Evolutionary conservation across 805 yeast species (phyloP), one percentile per base, ranked within the genome.

Genomic region (Wickerhamomyces chaumierensis): DNA sequence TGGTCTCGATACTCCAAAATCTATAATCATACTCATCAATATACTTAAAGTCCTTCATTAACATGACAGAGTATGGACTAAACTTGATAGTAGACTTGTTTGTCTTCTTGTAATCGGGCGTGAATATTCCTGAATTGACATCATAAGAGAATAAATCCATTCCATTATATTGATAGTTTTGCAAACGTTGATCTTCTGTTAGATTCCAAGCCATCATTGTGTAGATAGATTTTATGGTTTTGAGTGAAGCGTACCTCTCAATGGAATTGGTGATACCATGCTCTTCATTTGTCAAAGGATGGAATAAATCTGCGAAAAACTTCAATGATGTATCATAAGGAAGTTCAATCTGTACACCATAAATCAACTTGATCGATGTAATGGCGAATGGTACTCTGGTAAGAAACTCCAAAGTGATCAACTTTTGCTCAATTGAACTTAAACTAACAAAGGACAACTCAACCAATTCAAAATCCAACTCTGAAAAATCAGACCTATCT

Each of bases 1-100:
- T 28, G 2, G 44, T 40, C 31, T 50, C 51, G 14, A 28, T 33
- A 27, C 55, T 51, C 52, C 53, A 51, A 31, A 49, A 51, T 11
- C 34, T 34, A 21, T 17, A 27, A 36, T 46, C 52, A 9, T n/a
- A 23, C 3, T 18, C 28, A 6, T 41, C 42, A 14, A 18, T 23
- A 6, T 33, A 29, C 13, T 35, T 28, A 13, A 11, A 25, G 14
- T 25, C n/a, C 14, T 25, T 25, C 2, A 17, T 17, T 7, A 36
- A 18, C 5, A 33, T 18, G 18, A 33, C 18, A 17, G 39, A 33
- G 23, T 28, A 16, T 14, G 25, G 34, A 3, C 33, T 27, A 13
- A 28, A 14, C 5, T 33, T 18, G 11, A 34, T 31, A 2, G n/a
- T 35, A 33, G 34, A 48, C 21, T 33, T 39, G 13, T 36, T 34